Evolutionary conservation across 495 filamentous ascomycete species (phyloP).

Genomic region (Friedmanniomyces endolithicus): DNA sequence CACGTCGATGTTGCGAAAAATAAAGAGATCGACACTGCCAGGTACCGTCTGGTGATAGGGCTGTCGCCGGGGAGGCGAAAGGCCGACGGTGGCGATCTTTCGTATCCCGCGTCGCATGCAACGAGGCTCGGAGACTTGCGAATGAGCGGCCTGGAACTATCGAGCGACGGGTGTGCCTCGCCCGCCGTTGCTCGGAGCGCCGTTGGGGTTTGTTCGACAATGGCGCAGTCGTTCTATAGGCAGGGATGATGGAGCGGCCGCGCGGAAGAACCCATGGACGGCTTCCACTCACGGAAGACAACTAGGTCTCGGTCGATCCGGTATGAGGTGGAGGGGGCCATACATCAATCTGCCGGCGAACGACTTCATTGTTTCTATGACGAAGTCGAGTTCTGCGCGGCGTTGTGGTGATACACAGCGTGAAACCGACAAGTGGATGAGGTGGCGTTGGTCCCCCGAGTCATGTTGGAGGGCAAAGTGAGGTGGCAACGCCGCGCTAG

Average conservation of each 20-base stretch:
- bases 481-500: background rate
- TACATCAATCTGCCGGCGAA: too few species aligned
- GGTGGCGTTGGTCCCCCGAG: too few species aligned
- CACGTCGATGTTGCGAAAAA: constrained; percentile 15
- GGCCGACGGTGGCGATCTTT: background rate
- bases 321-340: too few species aligned
- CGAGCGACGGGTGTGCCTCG: background rate
- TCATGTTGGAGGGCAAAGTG: background rate
- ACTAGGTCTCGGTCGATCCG: too few species aligned
- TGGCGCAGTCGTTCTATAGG: background rate
- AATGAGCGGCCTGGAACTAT: background rate
- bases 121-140: background rate
- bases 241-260: background rate
- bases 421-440: too few species aligned
- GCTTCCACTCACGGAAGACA: background rate
- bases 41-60: background rate
- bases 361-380: too few species aligned
- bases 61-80: background rate
- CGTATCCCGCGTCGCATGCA: background rate
- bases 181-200: background rate
- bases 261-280: background rate
- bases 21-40: constrained; percentile 2
- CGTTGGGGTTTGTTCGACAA: background rate
- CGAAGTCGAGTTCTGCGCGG: too few species aligned
- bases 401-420: too few species aligned